These are phyloP conservation scores for Astrephomene gubernaculifera DNA, from an alignment of 139 green algal genomes.

Conservation along the genomic window DNA sequence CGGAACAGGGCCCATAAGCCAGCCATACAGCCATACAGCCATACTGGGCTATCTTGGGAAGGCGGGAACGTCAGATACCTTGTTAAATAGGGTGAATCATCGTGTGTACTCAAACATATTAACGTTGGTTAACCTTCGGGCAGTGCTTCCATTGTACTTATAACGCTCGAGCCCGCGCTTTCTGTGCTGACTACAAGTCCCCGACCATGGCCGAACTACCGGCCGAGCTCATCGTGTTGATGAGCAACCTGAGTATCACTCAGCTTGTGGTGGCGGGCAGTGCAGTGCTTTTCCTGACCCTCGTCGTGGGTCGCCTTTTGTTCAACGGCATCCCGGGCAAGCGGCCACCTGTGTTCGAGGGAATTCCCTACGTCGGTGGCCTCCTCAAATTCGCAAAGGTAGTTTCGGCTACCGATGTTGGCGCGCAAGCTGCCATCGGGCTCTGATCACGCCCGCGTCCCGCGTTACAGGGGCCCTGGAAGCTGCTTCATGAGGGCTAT, in stretches of 20 bases:
- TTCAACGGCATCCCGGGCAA: conserved; percentile 56
- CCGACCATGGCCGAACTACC: conserved; percentile 4
- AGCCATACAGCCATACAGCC: no score
- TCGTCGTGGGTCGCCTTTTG: conserved; percentile 54
- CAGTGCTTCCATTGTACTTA: no score
- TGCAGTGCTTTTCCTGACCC: conserved; percentile 46
- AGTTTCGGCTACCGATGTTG: not conserved
- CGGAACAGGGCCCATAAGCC: no score
- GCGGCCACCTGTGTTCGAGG: conserved; percentile 85
- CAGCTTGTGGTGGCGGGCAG: conserved; percentile 11
- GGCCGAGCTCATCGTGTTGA: not conserved
- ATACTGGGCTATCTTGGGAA: no score
- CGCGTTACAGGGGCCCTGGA: conserved; percentile 80
- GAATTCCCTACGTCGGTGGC: conserved; percentile 93
- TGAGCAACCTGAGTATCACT: not conserved
- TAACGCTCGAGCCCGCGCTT: conserved; percentile 23
- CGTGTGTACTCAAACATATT: no score
- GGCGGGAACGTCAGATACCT: no score
- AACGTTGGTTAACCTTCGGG: no score
- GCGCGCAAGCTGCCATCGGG: not conserved
- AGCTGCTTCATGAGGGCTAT: conserved; percentile 91
- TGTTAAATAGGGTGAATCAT: no score
- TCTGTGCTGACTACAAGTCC: not conserved
- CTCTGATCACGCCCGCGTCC: conserved; percentile 19
- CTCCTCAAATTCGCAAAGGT: conserved; percentile 92